Evolutionary conservation across 371 early-diverging fungal species (phyloP).

Genomic region (Saksenaea vasiformis): DNA sequence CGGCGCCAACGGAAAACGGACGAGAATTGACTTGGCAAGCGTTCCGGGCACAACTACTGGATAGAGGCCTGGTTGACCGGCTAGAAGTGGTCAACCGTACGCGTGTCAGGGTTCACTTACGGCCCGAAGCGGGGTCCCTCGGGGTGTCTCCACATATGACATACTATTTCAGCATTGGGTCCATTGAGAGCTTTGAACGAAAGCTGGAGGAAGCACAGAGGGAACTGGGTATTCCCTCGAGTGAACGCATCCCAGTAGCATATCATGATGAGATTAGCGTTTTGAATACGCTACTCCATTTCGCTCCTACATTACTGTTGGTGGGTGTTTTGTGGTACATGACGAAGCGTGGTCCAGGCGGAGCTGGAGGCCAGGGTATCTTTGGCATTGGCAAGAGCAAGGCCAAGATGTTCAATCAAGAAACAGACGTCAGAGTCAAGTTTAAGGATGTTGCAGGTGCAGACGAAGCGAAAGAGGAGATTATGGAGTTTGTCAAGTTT

Average conservation of each 20-base stretch:
- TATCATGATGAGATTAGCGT: slow-evolving; percentile 81
- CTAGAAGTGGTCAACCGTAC: slow-evolving; percentile 86
- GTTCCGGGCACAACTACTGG: slow-evolving; percentile 84
- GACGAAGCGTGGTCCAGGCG: slow-evolving; percentile 76
- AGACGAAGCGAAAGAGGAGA: slow-evolving; percentile 99
- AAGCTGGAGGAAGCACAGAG: slow-evolving; percentile 88
- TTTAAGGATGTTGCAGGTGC: slow-evolving; percentile 99
- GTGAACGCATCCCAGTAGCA: slow-evolving; percentile 88
- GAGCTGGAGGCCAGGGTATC: slow-evolving; percentile 78
- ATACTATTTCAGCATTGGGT: slow-evolving; percentile 90
- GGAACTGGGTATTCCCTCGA: slow-evolving; percentile 87
- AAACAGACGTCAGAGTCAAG: slow-evolving; percentile 92
- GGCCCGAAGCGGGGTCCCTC: slow-evolving; percentile 65
- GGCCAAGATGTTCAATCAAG: slow-evolving; percentile 96
- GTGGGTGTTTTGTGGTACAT: slow-evolving; percentile 88
- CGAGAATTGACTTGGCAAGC: slow-evolving; percentile 91
- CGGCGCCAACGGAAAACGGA: slow-evolving; percentile 48
- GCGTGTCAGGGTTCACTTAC: slow-evolving; percentile 78
- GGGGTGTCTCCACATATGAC: slow-evolving; percentile 34
- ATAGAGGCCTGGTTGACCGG: slow-evolving; percentile 90
- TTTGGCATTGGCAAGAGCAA: slow-evolving; percentile 96
- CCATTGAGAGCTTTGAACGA: slow-evolving; percentile 92
- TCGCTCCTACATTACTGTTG: slow-evolving; percentile 93
- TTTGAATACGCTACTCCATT: slow-evolving; percentile 72
- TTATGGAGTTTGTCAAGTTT: slow-evolving; percentile 99